Conservation (phyloP, 192 early-diverging fungal species). For the Thamnidium elegans region DNA sequence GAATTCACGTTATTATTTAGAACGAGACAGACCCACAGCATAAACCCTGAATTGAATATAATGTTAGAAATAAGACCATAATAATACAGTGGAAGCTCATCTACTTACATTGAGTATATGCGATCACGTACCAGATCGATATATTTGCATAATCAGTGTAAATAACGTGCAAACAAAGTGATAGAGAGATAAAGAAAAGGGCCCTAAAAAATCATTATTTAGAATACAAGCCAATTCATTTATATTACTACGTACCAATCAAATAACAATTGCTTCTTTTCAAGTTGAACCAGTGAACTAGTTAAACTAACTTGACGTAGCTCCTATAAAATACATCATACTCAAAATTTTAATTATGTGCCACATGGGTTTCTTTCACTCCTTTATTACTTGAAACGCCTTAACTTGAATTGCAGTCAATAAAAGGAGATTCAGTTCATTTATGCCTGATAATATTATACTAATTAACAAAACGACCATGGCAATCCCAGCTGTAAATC, state of each 20-base stretch:
- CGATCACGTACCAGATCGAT: too few species aligned
- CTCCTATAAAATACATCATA: neutral
- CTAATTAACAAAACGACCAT: neutral
- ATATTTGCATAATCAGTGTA: too few species aligned
- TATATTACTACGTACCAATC: neutral
- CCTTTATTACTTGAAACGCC: neutral
- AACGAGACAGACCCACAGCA: neutral
- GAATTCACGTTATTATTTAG: neutral
- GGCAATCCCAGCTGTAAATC: neutral
- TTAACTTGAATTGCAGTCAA: neutral
- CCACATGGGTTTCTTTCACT: neutral
- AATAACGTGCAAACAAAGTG: too few species aligned
- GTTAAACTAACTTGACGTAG: constrained; percentile 4
- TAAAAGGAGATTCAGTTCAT: neutral
- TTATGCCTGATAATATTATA: neutral
- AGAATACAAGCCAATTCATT: too few species aligned
- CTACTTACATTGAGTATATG: too few species aligned
- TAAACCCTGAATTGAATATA: neutral
- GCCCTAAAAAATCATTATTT: too few species aligned
- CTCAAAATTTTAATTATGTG: neutral
- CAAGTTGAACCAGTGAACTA: neutral
- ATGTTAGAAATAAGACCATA: neutral
- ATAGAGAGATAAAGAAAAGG: too few species aligned
- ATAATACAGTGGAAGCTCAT: too few species aligned
- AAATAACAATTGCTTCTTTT: neutral